Base-by-base conservation (phyloP, 495 filamentous ascomycete genomes). In the Opeltia flavorubescens region DNA sequence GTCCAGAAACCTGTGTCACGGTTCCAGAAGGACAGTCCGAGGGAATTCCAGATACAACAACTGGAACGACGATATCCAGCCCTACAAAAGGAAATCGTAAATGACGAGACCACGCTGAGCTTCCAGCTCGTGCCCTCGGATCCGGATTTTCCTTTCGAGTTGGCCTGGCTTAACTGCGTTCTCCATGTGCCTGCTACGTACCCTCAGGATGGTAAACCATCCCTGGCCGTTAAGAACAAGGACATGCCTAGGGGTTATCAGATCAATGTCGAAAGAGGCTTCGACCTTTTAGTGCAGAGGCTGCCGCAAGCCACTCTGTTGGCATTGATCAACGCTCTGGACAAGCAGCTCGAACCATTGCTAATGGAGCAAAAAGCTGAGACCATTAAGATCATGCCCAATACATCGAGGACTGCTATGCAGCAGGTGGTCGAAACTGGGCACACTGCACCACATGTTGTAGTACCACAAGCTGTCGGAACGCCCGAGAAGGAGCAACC, bases 131-230 rank as follows among this genome's bases (percentile, higher is more conserved):
- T 60, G 12, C 88, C 88, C 4, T 89, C 85, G n/a, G 88, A 93
- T 56, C 86, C 86, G 0, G 86, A 93, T 56, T 89, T 89, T 50
- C 80, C 86, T 4, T 93, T 84, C 50, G 83, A 88, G 18, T 64
- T 93, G 50, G 73, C 80, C 9, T 67, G 68, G 18, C 64, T 93
- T n/a, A 67, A 83, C 47, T 88, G 86, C 56, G 66, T 75, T 2
- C 66, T 95, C n/a, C 70, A 65, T 43, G 71, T 95, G 6, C 85
- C 87, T 1, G 48, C 44, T 0, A 59, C 57, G 11, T 91, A 86
- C 58, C 83, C 84, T 2, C 49, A 44, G 11, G 52, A 57, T 26
- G 65, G 55, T 9, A 62, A 65, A 13, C 81, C 86, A 2, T 62
- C 62, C 28, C 64, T 94, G 18, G 65, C 63, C 20, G 77, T 94